Evolutionary conservation across 495 filamentous ascomycete species (phyloP).

Genomic region (Penicillium turbatum): DNA sequence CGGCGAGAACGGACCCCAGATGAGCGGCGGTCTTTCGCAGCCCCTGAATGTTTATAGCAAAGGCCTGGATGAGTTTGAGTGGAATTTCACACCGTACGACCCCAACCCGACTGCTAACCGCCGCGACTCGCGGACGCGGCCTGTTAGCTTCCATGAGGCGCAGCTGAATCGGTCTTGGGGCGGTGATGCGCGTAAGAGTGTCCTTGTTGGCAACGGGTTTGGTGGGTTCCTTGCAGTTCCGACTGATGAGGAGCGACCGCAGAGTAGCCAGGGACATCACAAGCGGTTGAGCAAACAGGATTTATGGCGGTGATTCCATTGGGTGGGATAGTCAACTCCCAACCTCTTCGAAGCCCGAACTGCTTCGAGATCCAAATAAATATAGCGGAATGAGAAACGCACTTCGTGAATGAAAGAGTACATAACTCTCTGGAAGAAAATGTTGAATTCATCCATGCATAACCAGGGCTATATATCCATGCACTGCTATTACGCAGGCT

Average conservation of each 20-base stretch:
- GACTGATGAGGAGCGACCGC: slow-evolving; percentile 42
- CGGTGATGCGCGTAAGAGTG: slow-evolving; percentile 54
- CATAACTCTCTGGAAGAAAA: neutral
- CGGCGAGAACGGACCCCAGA: slow-evolving; percentile 30
- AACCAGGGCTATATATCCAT: neutral
- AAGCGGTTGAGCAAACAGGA: slow-evolving; percentile 38
- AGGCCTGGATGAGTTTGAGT: slow-evolving; percentile 77
- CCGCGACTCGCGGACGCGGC: slow-evolving; percentile 43
- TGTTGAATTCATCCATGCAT: neutral
- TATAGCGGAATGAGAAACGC: neutral
- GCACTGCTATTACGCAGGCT: neutral
- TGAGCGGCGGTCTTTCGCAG: slow-evolving; percentile 50
- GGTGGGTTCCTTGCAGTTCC: slow-evolving; percentile 82
- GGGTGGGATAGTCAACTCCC: no score
- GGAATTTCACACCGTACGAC: slow-evolving; percentile 67
- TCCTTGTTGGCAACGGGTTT: slow-evolving; percentile 71
- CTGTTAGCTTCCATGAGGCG: slow-evolving; percentile 52
- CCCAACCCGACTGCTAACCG: slow-evolving; percentile 37
- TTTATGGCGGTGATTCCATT: slow-evolving; percentile 36
- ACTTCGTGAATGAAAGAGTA: slow-evolving; percentile 4
- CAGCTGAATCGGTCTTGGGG: slow-evolving; percentile 56
- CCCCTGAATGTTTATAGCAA: slow-evolving; percentile 81
- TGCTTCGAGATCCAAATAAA: neutral
- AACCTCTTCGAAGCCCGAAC: no score
- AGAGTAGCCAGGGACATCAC: slow-evolving; percentile 33